A percentile compares a stretch with the other conserved stretches of the same genome.
Conservation (phyloP, 257 asterid genomes). For the Nicotiana undulata region DNA sequence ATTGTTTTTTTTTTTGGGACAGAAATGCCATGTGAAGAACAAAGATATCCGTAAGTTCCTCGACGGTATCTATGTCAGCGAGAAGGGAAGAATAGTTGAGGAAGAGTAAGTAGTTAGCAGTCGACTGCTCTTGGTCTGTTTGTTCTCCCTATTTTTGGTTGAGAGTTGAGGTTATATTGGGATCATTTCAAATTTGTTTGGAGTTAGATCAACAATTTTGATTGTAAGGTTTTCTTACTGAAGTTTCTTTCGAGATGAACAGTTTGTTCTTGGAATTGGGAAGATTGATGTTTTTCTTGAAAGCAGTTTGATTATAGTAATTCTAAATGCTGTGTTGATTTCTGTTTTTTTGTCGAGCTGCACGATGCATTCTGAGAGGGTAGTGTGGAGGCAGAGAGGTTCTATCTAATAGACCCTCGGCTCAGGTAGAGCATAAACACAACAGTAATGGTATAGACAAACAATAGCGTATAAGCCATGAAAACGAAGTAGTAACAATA, state of each 20-base stretch:
- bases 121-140: not conserved
- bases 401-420: no score
- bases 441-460: no score
- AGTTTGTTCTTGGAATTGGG: not conserved
- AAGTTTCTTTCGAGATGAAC: not conserved
- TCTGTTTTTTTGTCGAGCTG: not conserved
- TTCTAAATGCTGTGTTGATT: not conserved
- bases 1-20: not conserved
- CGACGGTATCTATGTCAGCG: not conserved
- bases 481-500: no score
- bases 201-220: not conserved
- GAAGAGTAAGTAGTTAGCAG: not conserved
- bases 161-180: not conserved
- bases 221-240: not conserved
- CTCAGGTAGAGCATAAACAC: no score
- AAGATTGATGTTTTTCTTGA: not conserved
- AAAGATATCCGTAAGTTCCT: conserved; percentile 7
- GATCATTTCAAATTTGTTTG: not conserved
- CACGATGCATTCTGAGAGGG: not conserved
- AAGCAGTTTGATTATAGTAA: not conserved
- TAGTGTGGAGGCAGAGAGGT: no score
- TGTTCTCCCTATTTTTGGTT: not conserved
- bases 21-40: conserved; percentile 6
- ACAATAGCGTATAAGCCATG: no score
- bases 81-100: conserved; percentile 2